Evolutionary conservation across 805 yeast genomes (phyloP).

Genomic region (Brettanomyces naardenensis): DNA sequence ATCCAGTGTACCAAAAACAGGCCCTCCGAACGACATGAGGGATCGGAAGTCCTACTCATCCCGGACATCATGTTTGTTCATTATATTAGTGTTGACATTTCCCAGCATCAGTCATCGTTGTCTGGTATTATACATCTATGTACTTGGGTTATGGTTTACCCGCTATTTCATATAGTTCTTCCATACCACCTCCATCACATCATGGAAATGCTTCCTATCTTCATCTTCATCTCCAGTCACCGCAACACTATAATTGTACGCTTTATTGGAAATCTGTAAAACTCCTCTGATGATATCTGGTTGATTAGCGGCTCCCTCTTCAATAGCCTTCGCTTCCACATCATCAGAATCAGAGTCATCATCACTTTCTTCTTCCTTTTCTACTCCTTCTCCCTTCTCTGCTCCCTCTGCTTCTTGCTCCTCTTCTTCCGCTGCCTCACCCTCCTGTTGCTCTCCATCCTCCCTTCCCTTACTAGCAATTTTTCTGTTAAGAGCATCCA

Average conservation of each 20-base stretch:
- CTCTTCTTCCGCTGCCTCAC: slow-evolving; percentile 1
- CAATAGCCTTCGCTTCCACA: slow-evolving; percentile 17
- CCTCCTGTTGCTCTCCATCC: slow-evolving; percentile 1
- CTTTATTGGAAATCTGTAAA: slow-evolving; percentile 12
- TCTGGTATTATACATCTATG: too few species aligned
- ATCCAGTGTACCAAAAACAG: too few species aligned
- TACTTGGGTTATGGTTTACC: too few species aligned
- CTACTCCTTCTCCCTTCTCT: slow-evolving; percentile 4
- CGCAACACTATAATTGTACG: slow-evolving; percentile 14
- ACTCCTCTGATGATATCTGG: slow-evolving; percentile 11
- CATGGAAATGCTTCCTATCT: slow-evolving; percentile 14
- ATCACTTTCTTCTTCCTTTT: slow-evolving; percentile 2
- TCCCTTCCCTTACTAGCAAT: too few species aligned
- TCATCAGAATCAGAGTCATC: slow-evolving; percentile 10
- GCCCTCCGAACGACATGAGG: too few species aligned
- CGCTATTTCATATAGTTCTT: slow-evolving; percentile 6
- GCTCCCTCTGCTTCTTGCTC: slow-evolving; percentile 7
- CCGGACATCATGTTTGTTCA: too few species aligned
- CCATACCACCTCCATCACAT: slow-evolving; percentile 16
- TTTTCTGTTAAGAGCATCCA: neutral
- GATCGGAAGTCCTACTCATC: too few species aligned
- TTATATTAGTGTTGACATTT: too few species aligned
- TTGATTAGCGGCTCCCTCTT: slow-evolving; percentile 14
- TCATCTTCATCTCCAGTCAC: slow-evolving; percentile 6
- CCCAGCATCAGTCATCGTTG: too few species aligned